Evolutionary conservation across 116 monocot species (phyloP).

Genomic region (Iris pallida): DNA sequence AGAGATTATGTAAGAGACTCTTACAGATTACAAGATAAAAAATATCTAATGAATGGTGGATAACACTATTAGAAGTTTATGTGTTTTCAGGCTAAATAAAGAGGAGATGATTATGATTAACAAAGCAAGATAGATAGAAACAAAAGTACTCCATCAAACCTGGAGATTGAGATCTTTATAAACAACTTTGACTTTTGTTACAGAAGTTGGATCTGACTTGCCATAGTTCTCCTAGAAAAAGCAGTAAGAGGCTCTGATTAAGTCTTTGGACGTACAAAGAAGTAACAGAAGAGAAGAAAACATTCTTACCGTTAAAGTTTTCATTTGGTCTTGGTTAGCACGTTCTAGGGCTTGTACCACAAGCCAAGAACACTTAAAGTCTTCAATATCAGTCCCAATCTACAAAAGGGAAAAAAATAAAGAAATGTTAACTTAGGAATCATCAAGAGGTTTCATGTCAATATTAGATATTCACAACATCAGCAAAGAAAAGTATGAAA

Average conservation of each 20-base stretch:
- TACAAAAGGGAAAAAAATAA: constrained; percentile 9
- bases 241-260: background rate
- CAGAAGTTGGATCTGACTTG: constrained; percentile 63
- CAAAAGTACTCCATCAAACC: constrained; percentile 29
- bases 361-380: constrained; percentile 94
- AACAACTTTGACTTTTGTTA: constrained; percentile 65
- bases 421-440: background rate
- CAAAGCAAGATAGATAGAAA: too few species aligned
- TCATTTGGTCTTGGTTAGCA: constrained; percentile 63
- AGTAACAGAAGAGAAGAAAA: constrained; percentile 1
- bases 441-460: background rate
- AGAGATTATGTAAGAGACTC: too few species aligned
- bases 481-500: background rate
- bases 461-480: background rate
- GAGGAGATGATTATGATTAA: too few species aligned
- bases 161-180: constrained; percentile 82
- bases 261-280: background rate
- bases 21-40: too few species aligned
- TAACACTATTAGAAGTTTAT: too few species aligned
- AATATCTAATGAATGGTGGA: too few species aligned
- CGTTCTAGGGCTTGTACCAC: constrained; percentile 83
- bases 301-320: constrained; percentile 53
- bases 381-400: constrained; percentile 99
- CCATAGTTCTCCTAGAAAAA: constrained; percentile 87
- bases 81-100: too few species aligned